Percentiles rank a stretch among this genome's conserved stretches.
Conservation (phyloP, 2,329 filamentous ascomycete species). For the Zymoseptoria brevis region DNA sequence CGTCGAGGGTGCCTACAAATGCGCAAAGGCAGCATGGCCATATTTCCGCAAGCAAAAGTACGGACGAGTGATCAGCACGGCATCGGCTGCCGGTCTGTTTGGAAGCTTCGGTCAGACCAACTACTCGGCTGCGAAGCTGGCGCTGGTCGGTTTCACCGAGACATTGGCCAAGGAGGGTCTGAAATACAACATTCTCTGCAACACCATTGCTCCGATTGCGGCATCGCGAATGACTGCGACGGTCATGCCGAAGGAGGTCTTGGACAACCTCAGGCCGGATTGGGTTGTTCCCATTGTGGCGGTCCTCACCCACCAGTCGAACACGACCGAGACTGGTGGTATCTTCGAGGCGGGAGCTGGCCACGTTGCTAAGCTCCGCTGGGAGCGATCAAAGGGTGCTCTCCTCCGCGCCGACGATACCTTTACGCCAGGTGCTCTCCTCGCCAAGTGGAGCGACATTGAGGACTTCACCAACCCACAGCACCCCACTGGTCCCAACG, state of each 20-base stretch:
- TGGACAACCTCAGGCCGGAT: constrained; percentile 78
- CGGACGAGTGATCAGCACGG: constrained; percentile 90
- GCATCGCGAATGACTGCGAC: constrained; percentile 94
- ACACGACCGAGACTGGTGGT: constrained; percentile 70
- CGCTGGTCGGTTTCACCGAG: constrained; percentile 94
- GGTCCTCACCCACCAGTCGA: constrained; percentile 76
- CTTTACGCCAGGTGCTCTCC: constrained; percentile 78
- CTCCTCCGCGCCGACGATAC: constrained; percentile 81
- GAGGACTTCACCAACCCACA: constrained; percentile 77
- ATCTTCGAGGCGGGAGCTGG: constrained; percentile 95
- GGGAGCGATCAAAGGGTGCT: constrained; percentile 86
- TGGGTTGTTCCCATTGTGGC: constrained; percentile 94
- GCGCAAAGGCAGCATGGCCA: constrained; percentile 87
- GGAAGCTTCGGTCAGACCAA: constrained; percentile 94
- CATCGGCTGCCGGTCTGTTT: constrained; percentile 91
- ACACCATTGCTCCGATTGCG: constrained; percentile 91
- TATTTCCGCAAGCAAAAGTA: constrained; percentile 99
- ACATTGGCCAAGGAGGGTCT: constrained; percentile 93
- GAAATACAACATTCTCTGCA: constrained; percentile 96
- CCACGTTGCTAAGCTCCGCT: constrained; percentile 84
- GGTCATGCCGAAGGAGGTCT: constrained; percentile 87
- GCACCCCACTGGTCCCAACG: constrained; percentile 74
- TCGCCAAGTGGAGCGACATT: constrained; percentile 84
- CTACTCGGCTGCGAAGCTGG: constrained; percentile 95
- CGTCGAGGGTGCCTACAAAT: constrained; percentile 91